A percentile compares a stretch with the other conserved stretches of the same genome.
These are phyloP conservation scores for Schrenkiella parvula DNA, from an alignment of 345 rosid species.

Conservation along the genomic window DNA sequence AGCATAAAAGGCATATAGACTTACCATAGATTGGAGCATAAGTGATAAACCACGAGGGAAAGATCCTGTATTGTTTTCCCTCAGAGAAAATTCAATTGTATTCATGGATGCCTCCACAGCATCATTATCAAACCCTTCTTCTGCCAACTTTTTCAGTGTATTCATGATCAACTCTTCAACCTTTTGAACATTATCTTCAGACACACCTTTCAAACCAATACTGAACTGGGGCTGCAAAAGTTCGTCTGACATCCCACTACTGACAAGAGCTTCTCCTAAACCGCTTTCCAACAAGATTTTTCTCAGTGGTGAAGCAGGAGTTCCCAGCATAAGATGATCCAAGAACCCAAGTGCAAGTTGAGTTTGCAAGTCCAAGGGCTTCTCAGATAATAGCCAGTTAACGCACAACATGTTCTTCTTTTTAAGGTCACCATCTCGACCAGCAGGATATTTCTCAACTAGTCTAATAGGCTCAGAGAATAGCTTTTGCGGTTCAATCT, in stretches of 20 bases:
- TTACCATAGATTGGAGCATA: slow-evolving; percentile 87
- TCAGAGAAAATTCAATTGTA: slow-evolving; percentile 89
- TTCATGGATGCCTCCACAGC: slow-evolving; percentile 99
- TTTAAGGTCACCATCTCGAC: slow-evolving; percentile 68
- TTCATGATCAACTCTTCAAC: slow-evolving; percentile 70
- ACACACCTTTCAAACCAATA: slow-evolving; percentile 84
- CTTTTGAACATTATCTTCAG: slow-evolving; percentile 61
- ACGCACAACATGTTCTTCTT: slow-evolving; percentile 94
- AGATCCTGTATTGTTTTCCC: slow-evolving; percentile 95
- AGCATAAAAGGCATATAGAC: slow-evolving; percentile 8
- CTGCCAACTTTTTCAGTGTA: slow-evolving; percentile 65
- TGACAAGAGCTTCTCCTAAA: slow-evolving; percentile 86
- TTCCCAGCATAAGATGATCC: slow-evolving; percentile 93
- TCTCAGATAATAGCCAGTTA: slow-evolving; percentile 84
- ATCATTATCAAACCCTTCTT: slow-evolving; percentile 81
- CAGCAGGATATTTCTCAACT: slow-evolving; percentile 79
- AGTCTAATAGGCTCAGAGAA: slow-evolving; percentile 70
- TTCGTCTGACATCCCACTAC: slow-evolving; percentile 88
- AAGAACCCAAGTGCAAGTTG: slow-evolving; percentile 82
- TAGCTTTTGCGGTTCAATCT: slow-evolving; percentile 50
- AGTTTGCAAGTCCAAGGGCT: slow-evolving; percentile 81
- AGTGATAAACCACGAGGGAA: slow-evolving; percentile 94
- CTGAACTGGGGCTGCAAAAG: slow-evolving; percentile 94
- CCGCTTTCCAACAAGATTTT: slow-evolving; percentile 90
- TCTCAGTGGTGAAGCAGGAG: slow-evolving; percentile 93